Evolutionary conservation across 116 monocot species (phyloP).

Genomic region (Papilionanthe hybrid): DNA sequence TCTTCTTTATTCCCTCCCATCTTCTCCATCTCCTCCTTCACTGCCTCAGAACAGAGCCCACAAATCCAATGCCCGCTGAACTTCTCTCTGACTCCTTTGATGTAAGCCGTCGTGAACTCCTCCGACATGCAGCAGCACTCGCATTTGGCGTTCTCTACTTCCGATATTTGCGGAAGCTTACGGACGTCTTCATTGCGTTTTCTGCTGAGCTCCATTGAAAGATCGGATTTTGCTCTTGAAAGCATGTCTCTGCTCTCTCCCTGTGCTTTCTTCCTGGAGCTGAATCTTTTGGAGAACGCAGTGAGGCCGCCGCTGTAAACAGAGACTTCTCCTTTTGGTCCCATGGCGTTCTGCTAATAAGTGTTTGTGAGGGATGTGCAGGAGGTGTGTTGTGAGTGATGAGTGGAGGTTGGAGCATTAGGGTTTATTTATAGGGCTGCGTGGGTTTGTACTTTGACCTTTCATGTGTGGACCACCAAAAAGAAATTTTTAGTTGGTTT

Average conservation of each 20-base stretch:
- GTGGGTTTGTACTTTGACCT: no score
- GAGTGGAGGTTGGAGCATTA: no score
- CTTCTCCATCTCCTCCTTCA: conserved; percentile 52
- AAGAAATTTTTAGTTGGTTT: no score
- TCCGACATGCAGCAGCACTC: conserved; percentile 89
- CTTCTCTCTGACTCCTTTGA: conserved; percentile 34
- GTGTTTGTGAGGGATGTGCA: no score
- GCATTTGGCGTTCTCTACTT: conserved; percentile 58
- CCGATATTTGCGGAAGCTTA: conserved; percentile 28
- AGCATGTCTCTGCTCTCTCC: background rate
- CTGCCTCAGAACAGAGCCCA: conserved; percentile 67
- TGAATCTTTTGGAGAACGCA: background rate
- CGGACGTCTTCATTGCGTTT: background rate
- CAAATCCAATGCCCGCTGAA: conserved; percentile 63
- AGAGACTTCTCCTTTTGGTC: no score
- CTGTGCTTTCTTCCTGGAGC: background rate
- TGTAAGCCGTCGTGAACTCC: conserved; percentile 80
- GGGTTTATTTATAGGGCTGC: no score
- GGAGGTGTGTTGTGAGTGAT: no score
- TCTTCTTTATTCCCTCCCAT: conserved; percentile 36
- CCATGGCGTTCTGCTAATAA: no score
- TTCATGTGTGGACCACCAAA: no score
- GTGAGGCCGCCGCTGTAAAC: no score
- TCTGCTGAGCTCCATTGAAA: conserved; percentile 51
- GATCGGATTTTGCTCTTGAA: conserved; percentile 64